phyloP scores from a whole-genome alignment of 1,284 basidiomycete genomes.

The Ganoderma meredithae region DNA sequence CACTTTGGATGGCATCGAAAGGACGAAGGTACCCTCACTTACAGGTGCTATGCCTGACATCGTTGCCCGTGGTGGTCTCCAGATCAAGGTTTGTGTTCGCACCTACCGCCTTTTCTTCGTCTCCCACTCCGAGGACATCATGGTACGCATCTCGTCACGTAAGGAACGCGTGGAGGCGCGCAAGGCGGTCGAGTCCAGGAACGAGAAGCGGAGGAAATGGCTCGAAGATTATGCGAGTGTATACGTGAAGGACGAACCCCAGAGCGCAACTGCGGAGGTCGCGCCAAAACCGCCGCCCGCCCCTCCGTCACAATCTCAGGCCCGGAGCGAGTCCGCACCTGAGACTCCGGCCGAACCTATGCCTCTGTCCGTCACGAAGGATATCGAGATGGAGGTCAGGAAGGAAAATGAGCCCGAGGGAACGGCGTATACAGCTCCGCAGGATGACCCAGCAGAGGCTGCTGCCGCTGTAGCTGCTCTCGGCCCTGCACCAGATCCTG shows the following conservation, averaged over 20 bases:
- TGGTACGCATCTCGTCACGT: constrained; percentile 50
- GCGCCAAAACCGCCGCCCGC: neutral
- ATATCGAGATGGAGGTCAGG: constrained; percentile 9
- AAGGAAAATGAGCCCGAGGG: constrained; percentile 14
- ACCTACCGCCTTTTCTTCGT: constrained; percentile 90
- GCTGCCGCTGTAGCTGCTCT: constrained; percentile 19
- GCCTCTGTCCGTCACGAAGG: neutral
- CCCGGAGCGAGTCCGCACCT: neutral
- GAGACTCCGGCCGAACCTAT: neutral
- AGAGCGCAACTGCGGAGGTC: constrained; percentile 10
- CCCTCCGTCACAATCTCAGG: neutral
- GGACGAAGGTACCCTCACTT: constrained; percentile 29
- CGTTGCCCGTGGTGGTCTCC: constrained; percentile 64
- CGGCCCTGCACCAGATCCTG: constrained; percentile 20
- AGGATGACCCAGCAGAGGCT: constrained; percentile 18
- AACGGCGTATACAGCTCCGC: constrained; percentile 16
- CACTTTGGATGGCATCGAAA: neutral
- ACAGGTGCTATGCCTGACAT: constrained; percentile 31
- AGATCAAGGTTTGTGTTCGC: constrained; percentile 86
- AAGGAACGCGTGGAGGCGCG: constrained; percentile 43
- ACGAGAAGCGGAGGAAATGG: constrained; percentile 39
- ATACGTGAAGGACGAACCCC: constrained; percentile 21
- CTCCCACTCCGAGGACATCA: constrained; percentile 72
- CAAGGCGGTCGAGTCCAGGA: constrained; percentile 34
- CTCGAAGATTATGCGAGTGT: constrained; percentile 39